Base-by-base conservation (phyloP, 1,284 basidiomycete genomes). In the Ustilago trichophora region DNA sequence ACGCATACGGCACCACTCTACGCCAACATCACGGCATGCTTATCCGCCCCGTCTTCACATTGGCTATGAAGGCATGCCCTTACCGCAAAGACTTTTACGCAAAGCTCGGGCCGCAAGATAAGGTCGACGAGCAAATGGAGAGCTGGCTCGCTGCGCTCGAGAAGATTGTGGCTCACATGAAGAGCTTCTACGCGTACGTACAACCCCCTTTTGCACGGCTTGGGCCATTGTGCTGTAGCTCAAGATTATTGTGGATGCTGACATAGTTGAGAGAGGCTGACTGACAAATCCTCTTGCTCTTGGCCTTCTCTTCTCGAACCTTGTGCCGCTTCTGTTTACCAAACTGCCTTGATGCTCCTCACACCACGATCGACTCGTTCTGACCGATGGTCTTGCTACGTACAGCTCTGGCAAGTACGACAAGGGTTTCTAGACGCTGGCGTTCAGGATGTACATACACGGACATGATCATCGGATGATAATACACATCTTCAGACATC, bases 51-150 rank as follows among this genome's bases (percentile, higher is more conserved):
- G 80, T 95, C 33, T 98, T 98, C 83, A 80, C 87, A 91, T 87
- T 94, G 40, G 95, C 95, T 6, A 93, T 98, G 92, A 96, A 91
- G 79, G 93, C 94, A 0, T 97, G 93, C 84, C 95, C 95, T 0
- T 92, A 92, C 83, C 91, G 94, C 58, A 87, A 86, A 15, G 89
- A 89, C 73, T 95, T 98, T 83, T 97, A 93, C 83, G 84, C 85
- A 40, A 97, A 96, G 83, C 87, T 98, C 41, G 91, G 91, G 38
- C 85, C 90, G 3, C 83, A 86, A 44, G 89, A 88, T 26, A 87
- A 87, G 72, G 86, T 97, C 56, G 84, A 88, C 60, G 84, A 85
- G 48, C 88, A 90, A 70, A 85, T 97, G 37, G 84, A 84, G 35
- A 87, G 86, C 64, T 98, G 94, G 94, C 85, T 97, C 21, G 82